phyloP scores from a whole-genome alignment of 2,329 filamentous ascomycete genomes.

The Pseudogymnoascus sp. region DNA sequence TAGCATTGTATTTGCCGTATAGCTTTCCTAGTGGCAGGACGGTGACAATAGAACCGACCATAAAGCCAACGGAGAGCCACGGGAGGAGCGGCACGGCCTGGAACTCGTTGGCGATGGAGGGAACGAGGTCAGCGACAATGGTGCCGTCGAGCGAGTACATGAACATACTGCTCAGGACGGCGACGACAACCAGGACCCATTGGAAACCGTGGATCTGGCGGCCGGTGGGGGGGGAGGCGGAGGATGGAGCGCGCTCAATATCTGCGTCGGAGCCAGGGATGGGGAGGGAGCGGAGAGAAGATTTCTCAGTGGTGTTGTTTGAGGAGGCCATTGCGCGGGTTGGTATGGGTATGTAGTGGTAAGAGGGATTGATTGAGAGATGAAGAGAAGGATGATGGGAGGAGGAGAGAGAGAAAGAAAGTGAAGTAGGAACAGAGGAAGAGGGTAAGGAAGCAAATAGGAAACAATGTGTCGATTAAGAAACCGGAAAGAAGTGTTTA shows the following conservation, averaged over 20 bases:
- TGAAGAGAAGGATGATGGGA: neutral
- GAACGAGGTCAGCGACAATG: slow-evolving; percentile 22
- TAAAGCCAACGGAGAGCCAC: slow-evolving; percentile 19
- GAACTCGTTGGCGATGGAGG: slow-evolving; percentile 18
- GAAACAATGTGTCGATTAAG: neutral
- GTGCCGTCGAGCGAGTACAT: slow-evolving; percentile 10
- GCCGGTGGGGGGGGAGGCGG: neutral
- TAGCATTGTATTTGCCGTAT: slow-evolving; percentile 10
- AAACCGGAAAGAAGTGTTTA: neutral
- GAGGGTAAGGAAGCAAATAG: neutral
- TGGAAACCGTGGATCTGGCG: slow-evolving; percentile 19
- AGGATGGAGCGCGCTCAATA: neutral
- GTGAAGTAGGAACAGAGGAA: neutral
- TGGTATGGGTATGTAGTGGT: neutral
- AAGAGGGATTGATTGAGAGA: neutral
- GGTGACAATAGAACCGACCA: slow-evolving; percentile 39
- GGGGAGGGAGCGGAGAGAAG: neutral
- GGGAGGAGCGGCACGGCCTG: slow-evolving; percentile 19
- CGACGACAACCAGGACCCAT: slow-evolving; percentile 45
- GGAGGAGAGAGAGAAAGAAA: neutral
- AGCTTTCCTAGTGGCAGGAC: slow-evolving; percentile 45
- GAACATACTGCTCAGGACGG: slow-evolving; percentile 28
- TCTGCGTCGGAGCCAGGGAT: neutral
- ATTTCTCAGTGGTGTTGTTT: neutral
- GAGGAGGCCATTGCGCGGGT: neutral